phyloP scores from a whole-genome alignment of 331 rosid genomes.

The Quercus tomentella region DNA sequence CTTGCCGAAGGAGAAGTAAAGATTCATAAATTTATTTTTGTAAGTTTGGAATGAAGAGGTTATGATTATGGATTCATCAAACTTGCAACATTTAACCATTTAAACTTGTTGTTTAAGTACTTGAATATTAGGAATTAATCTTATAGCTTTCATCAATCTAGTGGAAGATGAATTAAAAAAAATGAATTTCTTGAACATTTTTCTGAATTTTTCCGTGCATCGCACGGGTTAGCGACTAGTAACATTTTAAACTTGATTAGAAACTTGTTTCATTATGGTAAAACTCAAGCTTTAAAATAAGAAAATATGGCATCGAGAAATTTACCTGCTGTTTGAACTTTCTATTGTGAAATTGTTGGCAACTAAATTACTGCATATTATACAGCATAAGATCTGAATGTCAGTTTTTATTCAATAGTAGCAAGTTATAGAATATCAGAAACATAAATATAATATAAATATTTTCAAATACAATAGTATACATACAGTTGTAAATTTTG shows the following conservation, averaged over 20 bases:
- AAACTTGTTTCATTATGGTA: neutral
- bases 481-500: conserved; percentile 55
- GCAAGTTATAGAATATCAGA: neutral
- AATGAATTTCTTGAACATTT: too few relatives aligned
- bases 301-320: neutral
- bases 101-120: too few relatives aligned
- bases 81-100: too few relatives aligned
- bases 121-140: too few relatives aligned
- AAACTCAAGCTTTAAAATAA: neutral
- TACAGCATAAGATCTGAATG: conserved; percentile 4
- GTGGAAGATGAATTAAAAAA: too few relatives aligned
- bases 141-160: too few relatives aligned
- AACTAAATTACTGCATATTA: conserved; percentile 62
- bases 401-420: neutral
- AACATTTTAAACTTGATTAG: neutral
- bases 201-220: too few relatives aligned
- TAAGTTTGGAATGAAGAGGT: too few relatives aligned
- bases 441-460: neutral
- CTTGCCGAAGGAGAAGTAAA: too few relatives aligned
- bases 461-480: neutral
- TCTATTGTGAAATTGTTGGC: conserved; percentile 66
- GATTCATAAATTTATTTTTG: too few relatives aligned
- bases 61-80: too few relatives aligned
- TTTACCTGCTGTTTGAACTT: conserved; percentile 53
- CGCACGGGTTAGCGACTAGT: too few relatives aligned